Conservation (phyloP, 176 grass and related monocot species). For the Oropetium thomaeum region DNA sequence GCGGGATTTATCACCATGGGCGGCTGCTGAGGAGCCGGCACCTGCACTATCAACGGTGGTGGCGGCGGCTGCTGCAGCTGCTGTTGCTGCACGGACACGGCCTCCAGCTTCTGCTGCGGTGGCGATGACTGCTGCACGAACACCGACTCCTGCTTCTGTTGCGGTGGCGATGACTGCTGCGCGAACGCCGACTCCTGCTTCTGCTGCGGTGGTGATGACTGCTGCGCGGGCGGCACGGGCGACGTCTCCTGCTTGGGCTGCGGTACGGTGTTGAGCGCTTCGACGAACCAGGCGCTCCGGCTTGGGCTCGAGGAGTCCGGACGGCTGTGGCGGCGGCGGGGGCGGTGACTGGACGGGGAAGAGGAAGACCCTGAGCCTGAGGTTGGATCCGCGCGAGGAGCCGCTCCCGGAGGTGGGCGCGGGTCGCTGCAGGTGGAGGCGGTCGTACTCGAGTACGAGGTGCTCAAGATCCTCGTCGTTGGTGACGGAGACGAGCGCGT, state of each 20-base stretch:
- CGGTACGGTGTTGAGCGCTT: constrained; percentile 59
- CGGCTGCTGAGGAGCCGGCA: neutral
- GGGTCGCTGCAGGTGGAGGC: constrained; percentile 56
- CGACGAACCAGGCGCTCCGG: constrained; percentile 74
- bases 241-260: constrained; percentile 17
- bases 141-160: constrained; percentile 20
- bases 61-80: constrained; percentile 18
- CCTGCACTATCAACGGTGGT: neutral
- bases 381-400: constrained; percentile 37
- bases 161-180: neutral
- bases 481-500: constrained; percentile 91
- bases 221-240: constrained; percentile 10
- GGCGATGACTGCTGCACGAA: neutral
- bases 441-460: constrained; percentile 87
- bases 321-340: constrained; percentile 34
- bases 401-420: constrained; percentile 30
- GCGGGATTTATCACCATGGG: neutral
- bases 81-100: constrained; percentile 26
- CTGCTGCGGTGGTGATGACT: neutral
- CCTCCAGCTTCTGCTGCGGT: neutral
- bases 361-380: constrained; percentile 84
- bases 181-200: constrained; percentile 38
- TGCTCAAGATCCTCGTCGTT: constrained; percentile 96
- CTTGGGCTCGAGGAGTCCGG: constrained; percentile 55
- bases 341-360: constrained; percentile 55